Evolutionary conservation across 2,329 filamentous ascomycete species (phyloP).

Genomic region (Claviceps fusiformis): DNA sequence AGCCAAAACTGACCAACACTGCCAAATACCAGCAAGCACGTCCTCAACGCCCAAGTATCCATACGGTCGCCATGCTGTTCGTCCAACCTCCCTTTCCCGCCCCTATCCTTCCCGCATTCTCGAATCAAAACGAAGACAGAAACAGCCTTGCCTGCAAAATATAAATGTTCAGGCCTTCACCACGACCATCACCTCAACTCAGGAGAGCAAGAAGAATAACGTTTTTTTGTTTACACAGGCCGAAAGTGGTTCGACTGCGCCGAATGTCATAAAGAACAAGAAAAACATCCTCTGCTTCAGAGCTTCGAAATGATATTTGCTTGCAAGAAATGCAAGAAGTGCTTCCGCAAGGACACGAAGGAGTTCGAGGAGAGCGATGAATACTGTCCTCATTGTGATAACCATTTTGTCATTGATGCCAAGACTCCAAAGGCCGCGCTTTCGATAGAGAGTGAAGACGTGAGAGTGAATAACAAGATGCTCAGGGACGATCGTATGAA

Average conservation of each 20-base stretch:
- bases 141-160: neutral
- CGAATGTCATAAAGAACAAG: constrained; percentile 77
- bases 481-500: constrained; percentile 76
- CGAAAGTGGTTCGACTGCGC: constrained; percentile 98
- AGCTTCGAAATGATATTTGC: constrained; percentile 82
- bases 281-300: constrained; percentile 64
- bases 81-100: constrained; percentile 16
- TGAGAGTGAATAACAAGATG: constrained; percentile 76
- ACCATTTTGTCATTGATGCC: constrained; percentile 92
- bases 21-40: constrained; percentile 61
- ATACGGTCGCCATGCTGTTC: constrained; percentile 93
- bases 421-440: constrained; percentile 69
- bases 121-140: neutral
- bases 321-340: constrained; percentile 98
- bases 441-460: constrained; percentile 83
- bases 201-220: neutral
- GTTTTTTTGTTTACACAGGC: constrained; percentile 35
- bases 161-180: too few relatives aligned
- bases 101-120: neutral
- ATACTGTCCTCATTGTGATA: constrained; percentile 98
- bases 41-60: constrained; percentile 93
- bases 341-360: constrained; percentile 82
- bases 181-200: neutral
- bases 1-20: neutral
- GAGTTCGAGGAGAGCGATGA: constrained; percentile 97